Base-by-base conservation (phyloP, 495 filamentous ascomycete species). In the Jackrogersella multiformis region DNA sequence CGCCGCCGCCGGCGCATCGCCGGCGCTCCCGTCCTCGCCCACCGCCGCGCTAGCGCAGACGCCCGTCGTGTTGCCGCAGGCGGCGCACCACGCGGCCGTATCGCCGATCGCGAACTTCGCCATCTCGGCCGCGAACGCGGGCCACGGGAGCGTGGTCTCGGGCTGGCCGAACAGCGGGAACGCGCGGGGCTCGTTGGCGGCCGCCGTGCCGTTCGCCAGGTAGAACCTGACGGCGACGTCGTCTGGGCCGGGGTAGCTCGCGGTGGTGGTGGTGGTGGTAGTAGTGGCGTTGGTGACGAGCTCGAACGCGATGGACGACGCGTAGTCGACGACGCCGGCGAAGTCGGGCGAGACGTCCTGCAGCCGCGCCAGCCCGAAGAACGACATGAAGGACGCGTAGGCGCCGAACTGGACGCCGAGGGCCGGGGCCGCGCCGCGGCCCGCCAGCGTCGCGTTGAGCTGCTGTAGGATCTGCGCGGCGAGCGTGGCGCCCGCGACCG, bases 161-260 rank as follows among this genome's bases (percentile, higher is more conserved):
- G 76, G 72, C 60, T 79, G 78, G 21, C 86, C 86, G 67, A 96
- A 94, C 2, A 96, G 81, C 2, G 90, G 87, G 75, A 86, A 94
- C 3, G 80, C 70, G 52, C 71, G 70, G 5, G 64, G 61, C 6
- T 56, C 1, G 4, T 59, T 18, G 24, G 74, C 76, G 16, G 81
- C 76, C n/a, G 84, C 83, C 12, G 90, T 90, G 41, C 90, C 90
- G 73, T 96, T 96, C 68, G 87, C 84, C 75, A 94, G 87, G 9
- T 91, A 76, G 78, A 94, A 93, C 36, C 92, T 87, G 26, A 96
- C 89, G 62, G 81, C 86, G 35, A 94, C 81, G 41, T 92, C 82
- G 16, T 84, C 77, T 5, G 73, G 65, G 30, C 71, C 69, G 0
- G 90, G 89, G 82, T 89, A 73, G 35, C 75, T 62, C 16, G 64